Base-by-base conservation (phyloP, 108 stramenopile species). In the Ochromonas danica region DNA sequence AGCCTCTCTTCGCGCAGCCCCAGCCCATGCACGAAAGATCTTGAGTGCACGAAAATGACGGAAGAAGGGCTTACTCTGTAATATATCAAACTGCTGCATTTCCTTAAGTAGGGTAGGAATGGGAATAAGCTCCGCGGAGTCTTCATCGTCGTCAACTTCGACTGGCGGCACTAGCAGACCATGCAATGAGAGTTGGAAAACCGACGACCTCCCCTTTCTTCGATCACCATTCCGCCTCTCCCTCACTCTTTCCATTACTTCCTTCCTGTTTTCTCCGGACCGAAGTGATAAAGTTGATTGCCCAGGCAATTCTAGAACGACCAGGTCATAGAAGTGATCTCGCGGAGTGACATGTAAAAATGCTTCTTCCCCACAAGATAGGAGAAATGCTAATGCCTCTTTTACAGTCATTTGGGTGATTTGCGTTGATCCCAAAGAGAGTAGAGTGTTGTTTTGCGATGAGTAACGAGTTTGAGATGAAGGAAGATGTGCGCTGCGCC, bases 111-210 rank as follows among this genome's bases (percentile, higher is more conserved):
- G 38, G 10, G 6, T 33, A 14, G 6, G 3, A 10, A 75, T 6
- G 31, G 72, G 51, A 75, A 75, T 75, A 10, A 57, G 6, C 6
- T 57, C 72, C 14, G 27, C 10, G 3, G 6, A 10, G 3, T 75
- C 51, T 14, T 75, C 40, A 57, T 17, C 22, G 3, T 75, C 72
- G 25, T 39, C 10, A 31, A n/a, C n/a, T n/a, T n/a, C n/a, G n/a
- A n/a, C n/a, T n/a, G n/a, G n/a, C n/a, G 36, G 6, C 3, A 17
- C 6, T 22, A 75, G 40, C 28, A 75, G 40, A n/a, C 72, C 72
- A 30, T 75, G n/a, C 51, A 75, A 60, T 31, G 72, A 75, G 3
- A 75, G 25, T 33, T 75, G 72, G 14, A 75, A 35, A 3, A 75
- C n/a, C n/a, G n/a, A n/a, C n/a, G n/a, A n/a, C n/a, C n/a, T n/a